Base-by-base conservation (phyloP, 1,139 yeast genomes). In the Blastobotrys elegans region DNA sequence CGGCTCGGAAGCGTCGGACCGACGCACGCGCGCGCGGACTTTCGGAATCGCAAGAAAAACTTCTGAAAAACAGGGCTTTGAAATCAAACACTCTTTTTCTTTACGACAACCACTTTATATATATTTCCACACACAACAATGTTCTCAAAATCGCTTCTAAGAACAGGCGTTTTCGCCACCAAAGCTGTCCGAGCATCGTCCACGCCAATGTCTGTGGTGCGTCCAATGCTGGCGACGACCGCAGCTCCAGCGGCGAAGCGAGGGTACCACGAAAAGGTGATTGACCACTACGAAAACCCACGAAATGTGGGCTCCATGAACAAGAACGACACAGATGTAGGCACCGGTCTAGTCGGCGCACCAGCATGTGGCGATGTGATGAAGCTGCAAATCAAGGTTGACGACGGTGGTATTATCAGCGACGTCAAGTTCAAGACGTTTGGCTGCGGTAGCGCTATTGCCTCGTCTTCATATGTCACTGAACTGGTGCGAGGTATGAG, bases 301-400 rank as follows among this genome's bases (percentile, higher is more conserved):
- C 79, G 98, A 68, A 92, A 92, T 65, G 98, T 92, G 39, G 98
- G 98, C 17, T 78, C 96, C 6, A 71, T 92, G 68, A 88, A 89
- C 69, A 89, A 90, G 70, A 76, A 75, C 53, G 79, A 80, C 52
- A 62, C 69, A 21, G 79, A 82, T 57, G 97, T 92, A n/a, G 98
- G 98, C 40, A 92, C 98, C 1, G 98, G 98, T 1, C 77, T 92
- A 40, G 98, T 92, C 17, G 74, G 98, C 47, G 98, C 98, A 0
- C 98, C 98, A 49, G 98, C 98, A 0, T 92, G 98, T 73, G 98
- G 98, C 51, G 98, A 92, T 72, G 98, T 92, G 46, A 92, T 92
- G 97, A 84, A 95, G 70, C 77, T 92, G 57, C 98, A 92, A 68
- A 92, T 92, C 62, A 81, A 90, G 64, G 98, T 92, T 16, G 97